Base-by-base conservation (phyloP, 805 yeast species). In the Soucietia sequanensis region DNA sequence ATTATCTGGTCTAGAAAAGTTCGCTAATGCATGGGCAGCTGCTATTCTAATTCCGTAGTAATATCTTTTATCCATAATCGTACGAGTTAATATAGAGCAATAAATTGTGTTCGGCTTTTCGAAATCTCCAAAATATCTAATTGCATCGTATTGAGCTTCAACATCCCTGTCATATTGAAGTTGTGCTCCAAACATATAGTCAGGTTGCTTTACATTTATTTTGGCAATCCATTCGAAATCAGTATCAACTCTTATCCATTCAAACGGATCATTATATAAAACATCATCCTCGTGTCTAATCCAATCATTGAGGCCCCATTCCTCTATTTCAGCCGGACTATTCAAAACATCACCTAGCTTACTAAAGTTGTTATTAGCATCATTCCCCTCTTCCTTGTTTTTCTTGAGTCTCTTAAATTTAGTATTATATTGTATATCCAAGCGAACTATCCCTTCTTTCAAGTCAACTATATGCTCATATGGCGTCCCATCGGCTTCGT, bases 401-500 rank as follows among this genome's bases (percentile, higher is more conserved):
- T 86, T 79, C 50, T 83, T 86, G 38, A 84, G 62, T 43, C 95
- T 78, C 60, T 88, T 86, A 56, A 87, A 88, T 57, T 89, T 91
- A 4, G 98, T 88, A 59, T 93, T 93, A 62, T 93, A 93, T 54
- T 88, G 98, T 31, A 93, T 88, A 52, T 93, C 99, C 29, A 93
- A 68, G 52, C 86, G 88, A 0, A 95, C 86, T 46, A 81, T 79
- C 1, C 80, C 76, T 28, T 91, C 97, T 48, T 88, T 86, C 34
- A 93, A 66, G 45, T 88, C 95, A 15, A 93, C 96, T 31, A 93
- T 91, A 56, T 93, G 99, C 52, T 93, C 99, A 54, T 93, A 93
- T 0, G 99, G 99, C 0, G 98, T 88, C 6, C 99, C 99, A 58
- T 93, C 98, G 0, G 96, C 95, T 53, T 93, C 99, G 55, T 93